Evolutionary conservation across 225 moss, liverwort and hornwort species (phyloP), one percentile per base, ranked within the genome.

Genomic region (Bryoerythrophyllum caledonicum): DNA sequence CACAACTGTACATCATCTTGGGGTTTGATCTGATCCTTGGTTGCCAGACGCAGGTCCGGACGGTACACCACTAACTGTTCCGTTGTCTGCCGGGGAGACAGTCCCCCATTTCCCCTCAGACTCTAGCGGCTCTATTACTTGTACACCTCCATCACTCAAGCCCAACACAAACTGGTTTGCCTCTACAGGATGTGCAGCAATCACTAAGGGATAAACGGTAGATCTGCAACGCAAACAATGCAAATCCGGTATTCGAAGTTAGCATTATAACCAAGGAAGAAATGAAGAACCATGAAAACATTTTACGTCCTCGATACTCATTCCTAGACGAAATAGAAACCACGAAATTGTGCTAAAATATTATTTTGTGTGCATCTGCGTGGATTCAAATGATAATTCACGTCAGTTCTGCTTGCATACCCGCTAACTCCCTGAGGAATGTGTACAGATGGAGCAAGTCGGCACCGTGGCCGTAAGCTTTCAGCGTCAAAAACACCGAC

Each of bases 1-100:
- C 80, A 78, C 68, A 81, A 79, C 87, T 81, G 81, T 86, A 81
- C 91, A 94, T 87, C 97, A 97, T 87, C 97, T 93, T 68, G 94
- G 94, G 78, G 94, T 89, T 82, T 94, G 94, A 69, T 97, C 97
- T 51, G 90, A 85, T 70, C 90, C 93, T 81, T 97, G 97, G 65
- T 86, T 95, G 65, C 94, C 91, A 77, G 97, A 93, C 19, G 93
- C 82, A 73, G 94, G 97, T 27, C 92, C 97, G 24, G 94, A 86
- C 20, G 63, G 82, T 43, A 84, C 82, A 64, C 89, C 78, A 87
- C 89, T 79, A 70, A 76, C 82, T 80, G 97, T n/a, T 87, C 97
- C 97, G 71, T 97, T 97, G 62, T 97, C 97, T 54, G 93, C 87
- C 24, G 97, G 97, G 15, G 85, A 69, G 26, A 90, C 94, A 53